Evolutionary conservation across 805 yeast species (phyloP).

Genomic region (Candida manassasensis): DNA sequence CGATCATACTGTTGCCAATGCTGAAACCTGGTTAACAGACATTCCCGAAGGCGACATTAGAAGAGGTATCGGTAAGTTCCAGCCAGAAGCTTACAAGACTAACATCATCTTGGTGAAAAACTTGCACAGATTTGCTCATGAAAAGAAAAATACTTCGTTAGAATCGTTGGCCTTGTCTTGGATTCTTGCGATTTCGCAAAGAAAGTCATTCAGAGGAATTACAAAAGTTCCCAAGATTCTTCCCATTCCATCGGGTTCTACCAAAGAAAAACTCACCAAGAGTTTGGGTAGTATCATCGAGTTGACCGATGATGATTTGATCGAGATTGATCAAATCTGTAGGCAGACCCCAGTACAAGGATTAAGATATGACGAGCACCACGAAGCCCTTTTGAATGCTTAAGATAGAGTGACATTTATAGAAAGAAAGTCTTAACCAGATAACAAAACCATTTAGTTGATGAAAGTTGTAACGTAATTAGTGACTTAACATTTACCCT

Average conservation of each 20-base stretch:
- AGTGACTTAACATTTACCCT: too few species aligned
- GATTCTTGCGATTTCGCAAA: slow-evolving; percentile 62
- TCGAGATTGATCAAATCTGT: slow-evolving; percentile 45
- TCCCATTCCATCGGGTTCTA: slow-evolving; percentile 80
- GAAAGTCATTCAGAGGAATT: slow-evolving; percentile 42
- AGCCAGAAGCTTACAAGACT: slow-evolving; percentile 48
- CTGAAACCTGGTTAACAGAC: slow-evolving; percentile 31
- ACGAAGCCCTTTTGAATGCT: slow-evolving; percentile 6
- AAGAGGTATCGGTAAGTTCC: slow-evolving; percentile 49
- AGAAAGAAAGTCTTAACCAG: too few species aligned
- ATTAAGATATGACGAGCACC: slow-evolving; percentile 43
- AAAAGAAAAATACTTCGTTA: slow-evolving; percentile 46
- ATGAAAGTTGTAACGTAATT: too few species aligned
- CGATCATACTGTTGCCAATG: slow-evolving; percentile 46
- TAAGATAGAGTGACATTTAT: too few species aligned
- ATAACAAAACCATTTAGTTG: too few species aligned
- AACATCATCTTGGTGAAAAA: slow-evolving; percentile 49
- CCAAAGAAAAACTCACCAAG: slow-evolving; percentile 52
- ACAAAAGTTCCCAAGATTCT: slow-evolving; percentile 48
- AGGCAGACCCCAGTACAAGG: slow-evolving; percentile 48
- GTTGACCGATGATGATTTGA: slow-evolving; percentile 55
- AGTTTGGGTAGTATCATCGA: slow-evolving; percentile 45
- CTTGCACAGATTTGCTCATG: slow-evolving; percentile 47
- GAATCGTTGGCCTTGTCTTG: slow-evolving; percentile 46
- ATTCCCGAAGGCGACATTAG: slow-evolving; percentile 57